Percentiles rank a stretch among this genome's conserved stretches.
phyloP scores from a whole-genome alignment of 73 alveolate genomes.

The Durusdinium trenchii region DNA sequence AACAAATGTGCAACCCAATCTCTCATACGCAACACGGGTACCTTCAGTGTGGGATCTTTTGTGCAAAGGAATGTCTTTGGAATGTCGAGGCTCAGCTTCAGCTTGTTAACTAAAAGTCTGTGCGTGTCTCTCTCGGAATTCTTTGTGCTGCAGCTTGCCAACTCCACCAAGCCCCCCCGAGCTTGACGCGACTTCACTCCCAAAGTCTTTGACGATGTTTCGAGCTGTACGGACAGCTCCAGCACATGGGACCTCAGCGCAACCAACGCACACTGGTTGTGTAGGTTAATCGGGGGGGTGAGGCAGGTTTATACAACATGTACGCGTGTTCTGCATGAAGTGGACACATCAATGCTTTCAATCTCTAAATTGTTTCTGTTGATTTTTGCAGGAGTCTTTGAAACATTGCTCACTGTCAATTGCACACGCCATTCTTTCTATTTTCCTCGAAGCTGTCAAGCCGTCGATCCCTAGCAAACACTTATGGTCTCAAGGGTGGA shows the following conservation, averaged over 20 bases:
- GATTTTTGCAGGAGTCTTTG: neutral
- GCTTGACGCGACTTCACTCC: neutral
- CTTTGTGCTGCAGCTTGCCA: neutral
- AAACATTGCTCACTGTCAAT: neutral
- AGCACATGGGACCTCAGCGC: slow-evolving; percentile 10
- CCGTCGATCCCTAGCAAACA: neutral
- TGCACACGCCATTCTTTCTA: neutral
- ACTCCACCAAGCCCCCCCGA: neutral
- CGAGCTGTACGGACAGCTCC: neutral
- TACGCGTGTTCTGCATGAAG: no score
- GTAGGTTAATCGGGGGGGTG: no score
- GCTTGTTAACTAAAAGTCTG: neutral
- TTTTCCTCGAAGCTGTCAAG: neutral
- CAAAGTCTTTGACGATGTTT: neutral
- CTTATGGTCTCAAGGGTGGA: slow-evolving; percentile 15
- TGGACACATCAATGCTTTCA: neutral
- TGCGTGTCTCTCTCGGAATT: neutral
- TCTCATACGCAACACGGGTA: neutral
- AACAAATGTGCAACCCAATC: neutral
- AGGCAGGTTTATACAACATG: neutral
- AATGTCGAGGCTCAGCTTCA: neutral
- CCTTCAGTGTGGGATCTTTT: neutral
- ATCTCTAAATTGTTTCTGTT: neutral
- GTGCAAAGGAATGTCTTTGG: neutral
- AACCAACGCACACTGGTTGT: neutral